Conservation (phyloP, 306 rosid genomes). For the Cicer judaicum region DNA sequence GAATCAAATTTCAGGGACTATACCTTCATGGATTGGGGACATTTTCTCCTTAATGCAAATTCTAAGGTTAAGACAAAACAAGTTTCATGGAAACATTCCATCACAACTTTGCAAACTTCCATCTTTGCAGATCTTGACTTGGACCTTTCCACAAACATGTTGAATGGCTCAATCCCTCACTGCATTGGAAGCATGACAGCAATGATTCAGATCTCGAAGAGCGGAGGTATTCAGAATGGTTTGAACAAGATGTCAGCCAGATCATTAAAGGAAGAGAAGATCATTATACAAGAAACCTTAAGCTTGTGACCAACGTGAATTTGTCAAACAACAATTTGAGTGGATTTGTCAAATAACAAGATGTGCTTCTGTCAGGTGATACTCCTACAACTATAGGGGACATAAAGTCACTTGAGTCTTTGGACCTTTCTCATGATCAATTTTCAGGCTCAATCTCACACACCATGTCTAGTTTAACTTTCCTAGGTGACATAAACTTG, state of each 20-base stretch:
- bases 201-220: not conserved
- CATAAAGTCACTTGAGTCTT: constrained; percentile 34
- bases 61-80: not conserved
- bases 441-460: constrained; percentile 36
- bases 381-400: constrained; percentile 10
- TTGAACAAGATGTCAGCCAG: constrained; percentile 1
- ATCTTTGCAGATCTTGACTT: not conserved
- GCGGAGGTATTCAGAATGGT: not conserved
- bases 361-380: not conserved
- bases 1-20: not conserved
- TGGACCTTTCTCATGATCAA: constrained; percentile 29
- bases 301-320: constrained; percentile 15
- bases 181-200: constrained; percentile 38
- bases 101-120: constrained; percentile 18
- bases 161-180: constrained; percentile 5
- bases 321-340: constrained; percentile 35
- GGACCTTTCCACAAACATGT: constrained; percentile 8
- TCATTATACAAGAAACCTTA: constrained; percentile 10
- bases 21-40: constrained; percentile 13
- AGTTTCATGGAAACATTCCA: constrained; percentile 1
- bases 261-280: constrained; percentile 25
- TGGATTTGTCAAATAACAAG: constrained; percentile 27
- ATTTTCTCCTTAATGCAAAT: not conserved
- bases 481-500: constrained; percentile 20
- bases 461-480: constrained; percentile 16